Evolutionary conservation across 768 basidiomycete genomes (phyloP).

Genomic region (Rubroboletus satanas): DNA sequence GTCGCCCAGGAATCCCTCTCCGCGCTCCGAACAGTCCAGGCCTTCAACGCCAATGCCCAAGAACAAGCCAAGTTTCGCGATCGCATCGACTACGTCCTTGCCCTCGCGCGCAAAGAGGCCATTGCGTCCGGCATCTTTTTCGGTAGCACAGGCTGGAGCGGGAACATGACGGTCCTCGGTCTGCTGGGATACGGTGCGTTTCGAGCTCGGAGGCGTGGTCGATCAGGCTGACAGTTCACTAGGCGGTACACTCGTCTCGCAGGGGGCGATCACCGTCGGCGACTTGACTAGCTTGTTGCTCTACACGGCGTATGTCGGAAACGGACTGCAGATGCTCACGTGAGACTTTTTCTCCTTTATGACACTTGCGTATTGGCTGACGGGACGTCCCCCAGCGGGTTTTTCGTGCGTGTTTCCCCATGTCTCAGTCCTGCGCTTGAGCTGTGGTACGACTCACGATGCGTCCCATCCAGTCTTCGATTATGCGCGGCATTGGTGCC

Average conservation of each 20-base stretch:
- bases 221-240: slow-evolving; percentile 1
- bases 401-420: slow-evolving; percentile 33
- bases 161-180: slow-evolving; percentile 86
- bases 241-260: slow-evolving; percentile 91
- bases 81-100: slow-evolving; percentile 59
- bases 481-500: slow-evolving; percentile 96
- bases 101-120: slow-evolving; percentile 81
- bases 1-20: slow-evolving; percentile 85
- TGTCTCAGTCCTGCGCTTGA: background rate
- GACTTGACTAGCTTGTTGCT: slow-evolving; percentile 85
- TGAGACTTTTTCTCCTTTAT: slow-evolving; percentile 33
- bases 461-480: slow-evolving; percentile 59
- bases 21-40: slow-evolving; percentile 84
- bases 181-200: slow-evolving; percentile 83
- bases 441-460: background rate
- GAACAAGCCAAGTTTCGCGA: slow-evolving; percentile 77
- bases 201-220: background rate
- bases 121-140: slow-evolving; percentile 91
- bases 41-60: slow-evolving; percentile 78
- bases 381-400: slow-evolving; percentile 26
- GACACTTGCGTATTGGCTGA: background rate
- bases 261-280: slow-evolving; percentile 85
- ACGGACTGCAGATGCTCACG: slow-evolving; percentile 76
- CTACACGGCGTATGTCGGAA: slow-evolving; percentile 88
- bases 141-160: slow-evolving; percentile 88